Conservation (phyloP, 2,329 filamentous ascomycete genomes). For the Leptographium lundbergii region DNA sequence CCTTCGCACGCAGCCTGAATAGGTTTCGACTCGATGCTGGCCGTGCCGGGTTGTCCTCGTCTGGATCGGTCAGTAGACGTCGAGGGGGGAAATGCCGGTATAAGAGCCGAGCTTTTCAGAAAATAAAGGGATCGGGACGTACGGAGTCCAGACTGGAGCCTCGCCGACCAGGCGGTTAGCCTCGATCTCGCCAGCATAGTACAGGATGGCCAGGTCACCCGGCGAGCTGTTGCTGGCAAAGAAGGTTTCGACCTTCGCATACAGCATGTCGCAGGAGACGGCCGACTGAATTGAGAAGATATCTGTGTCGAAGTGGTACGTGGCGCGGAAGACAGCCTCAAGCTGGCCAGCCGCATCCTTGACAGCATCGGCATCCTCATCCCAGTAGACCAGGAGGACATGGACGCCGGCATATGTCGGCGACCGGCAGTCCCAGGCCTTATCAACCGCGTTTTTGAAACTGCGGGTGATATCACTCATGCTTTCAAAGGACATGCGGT, state of each 20-base stretch:
- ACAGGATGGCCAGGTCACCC: constrained; percentile 10
- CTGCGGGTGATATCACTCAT: constrained; percentile 10
- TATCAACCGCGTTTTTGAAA: constrained; percentile 8
- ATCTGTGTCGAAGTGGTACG: constrained; percentile 7
- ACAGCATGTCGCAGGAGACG: constrained; percentile 1
- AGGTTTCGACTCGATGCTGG: constrained; percentile 3
- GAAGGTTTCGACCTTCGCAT: constrained; percentile 4
- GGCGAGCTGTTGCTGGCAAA: constrained; percentile 3
- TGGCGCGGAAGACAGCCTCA: constrained; percentile 6
- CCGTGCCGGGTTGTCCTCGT: background rate
- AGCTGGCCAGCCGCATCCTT: constrained; percentile 1
- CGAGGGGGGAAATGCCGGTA: background rate
- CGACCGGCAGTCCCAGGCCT: constrained; percentile 8
- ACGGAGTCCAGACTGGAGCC: constrained; percentile 10
- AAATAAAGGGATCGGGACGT: background rate
- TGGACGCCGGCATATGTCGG: constrained; percentile 8
- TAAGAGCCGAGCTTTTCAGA: background rate
- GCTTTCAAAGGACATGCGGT: constrained; percentile 2
- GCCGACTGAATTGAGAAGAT: constrained; percentile 2
- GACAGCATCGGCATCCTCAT: constrained; percentile 5
- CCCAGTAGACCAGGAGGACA: constrained; percentile 11
- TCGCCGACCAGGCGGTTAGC: constrained; percentile 1
- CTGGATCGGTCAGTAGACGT: background rate
- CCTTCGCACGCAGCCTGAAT: constrained; percentile 10
- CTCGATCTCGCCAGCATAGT: constrained; percentile 10